These are phyloP conservation scores for Hypoxylon sp. DNA, from an alignment of 2,329 filamentous ascomycete genomes.

Conservation along the genomic window DNA sequence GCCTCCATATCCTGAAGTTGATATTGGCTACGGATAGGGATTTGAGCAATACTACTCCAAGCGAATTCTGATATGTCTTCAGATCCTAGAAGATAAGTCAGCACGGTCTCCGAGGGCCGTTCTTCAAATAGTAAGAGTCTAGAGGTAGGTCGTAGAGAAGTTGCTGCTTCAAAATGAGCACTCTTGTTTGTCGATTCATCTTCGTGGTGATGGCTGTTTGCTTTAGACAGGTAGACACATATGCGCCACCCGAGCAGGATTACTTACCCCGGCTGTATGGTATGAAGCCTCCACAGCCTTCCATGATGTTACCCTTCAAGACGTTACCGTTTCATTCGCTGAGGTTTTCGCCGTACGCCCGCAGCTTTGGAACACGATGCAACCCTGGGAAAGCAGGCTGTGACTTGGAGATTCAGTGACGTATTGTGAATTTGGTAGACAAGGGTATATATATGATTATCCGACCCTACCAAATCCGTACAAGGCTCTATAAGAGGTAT, in stretches of 20 bases:
- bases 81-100: conserved; percentile 3
- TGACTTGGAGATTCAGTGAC: not conserved
- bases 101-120: not conserved
- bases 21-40: not conserved
- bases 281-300: not conserved
- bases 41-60: not conserved
- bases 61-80: not conserved
- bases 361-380: not conserved
- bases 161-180: not conserved
- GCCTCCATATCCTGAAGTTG: conserved; percentile 34
- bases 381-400: not conserved
- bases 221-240: not conserved
- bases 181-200: not conserved
- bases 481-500: not conserved
- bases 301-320: not conserved
- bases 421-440: not conserved
- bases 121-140: not conserved
- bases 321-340: not conserved
- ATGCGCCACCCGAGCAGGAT: not conserved
- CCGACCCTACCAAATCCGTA: not conserved
- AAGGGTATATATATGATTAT: not conserved
- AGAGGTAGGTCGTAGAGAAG: not conserved
- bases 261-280: not conserved
- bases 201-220: not conserved
- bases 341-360: not conserved